These are phyloP conservation scores for Stagonosporopsis vannaccii DNA, from an alignment of 2,329 filamentous ascomycete genomes.

Conservation along the genomic window DNA sequence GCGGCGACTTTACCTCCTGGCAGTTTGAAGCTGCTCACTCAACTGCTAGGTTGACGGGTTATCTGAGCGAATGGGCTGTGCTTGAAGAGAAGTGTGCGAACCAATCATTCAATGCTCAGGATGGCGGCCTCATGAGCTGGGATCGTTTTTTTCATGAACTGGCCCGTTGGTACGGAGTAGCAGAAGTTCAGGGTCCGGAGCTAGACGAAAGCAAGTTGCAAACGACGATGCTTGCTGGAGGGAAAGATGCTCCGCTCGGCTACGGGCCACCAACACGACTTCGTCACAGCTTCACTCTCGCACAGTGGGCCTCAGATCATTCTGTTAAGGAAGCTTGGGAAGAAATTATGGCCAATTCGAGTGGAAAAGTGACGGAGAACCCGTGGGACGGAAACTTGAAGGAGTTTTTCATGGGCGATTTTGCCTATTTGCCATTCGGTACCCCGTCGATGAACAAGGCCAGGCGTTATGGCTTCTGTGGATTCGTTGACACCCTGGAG, in stretches of 20 bases:
- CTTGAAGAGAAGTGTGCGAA: conserved; percentile 18
- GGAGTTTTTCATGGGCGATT: conserved; percentile 15
- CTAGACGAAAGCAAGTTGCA: conserved; percentile 1
- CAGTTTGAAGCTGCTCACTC: conserved; percentile 16
- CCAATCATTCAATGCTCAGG: conserved; percentile 16
- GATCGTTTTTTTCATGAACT: conserved; percentile 23
- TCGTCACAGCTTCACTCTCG: conserved; percentile 1
- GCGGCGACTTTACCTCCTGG: conserved; percentile 14
- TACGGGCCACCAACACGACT: conserved; percentile 12
- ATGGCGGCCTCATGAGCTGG: conserved; percentile 7
- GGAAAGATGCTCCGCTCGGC: conserved; percentile 14
- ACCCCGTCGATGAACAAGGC: conserved; percentile 18
- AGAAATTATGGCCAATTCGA: conserved; percentile 17
- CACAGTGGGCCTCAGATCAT: conserved; percentile 7
- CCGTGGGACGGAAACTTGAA: conserved; percentile 5
- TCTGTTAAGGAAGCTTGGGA: conserved; percentile 1
- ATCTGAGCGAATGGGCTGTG: conserved; percentile 24
- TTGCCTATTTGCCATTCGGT: conserved; percentile 7
- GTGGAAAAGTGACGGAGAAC: conserved; percentile 14
- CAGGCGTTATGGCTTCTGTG: conserved; percentile 19
- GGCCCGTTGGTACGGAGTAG: conserved; percentile 17
- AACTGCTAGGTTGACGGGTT: conserved; percentile 20
- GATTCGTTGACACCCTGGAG: conserved; percentile 20
- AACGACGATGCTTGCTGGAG: not conserved
- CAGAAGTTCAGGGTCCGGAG: not conserved